Base-by-base conservation (phyloP, 257 asterid genomes). In the Scutellaria minor region DNA sequence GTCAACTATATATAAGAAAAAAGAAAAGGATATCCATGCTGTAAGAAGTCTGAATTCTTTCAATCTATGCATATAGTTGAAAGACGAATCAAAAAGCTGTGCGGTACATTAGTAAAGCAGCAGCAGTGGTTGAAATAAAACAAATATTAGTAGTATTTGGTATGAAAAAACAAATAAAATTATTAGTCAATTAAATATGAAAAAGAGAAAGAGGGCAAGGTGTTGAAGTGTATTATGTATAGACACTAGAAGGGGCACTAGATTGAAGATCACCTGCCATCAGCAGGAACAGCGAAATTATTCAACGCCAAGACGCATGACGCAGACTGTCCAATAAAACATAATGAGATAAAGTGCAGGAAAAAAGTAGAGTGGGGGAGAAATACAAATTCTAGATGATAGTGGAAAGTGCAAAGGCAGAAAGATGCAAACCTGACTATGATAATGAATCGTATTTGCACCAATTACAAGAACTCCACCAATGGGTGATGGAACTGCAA, bases 401-500 rank as follows among this genome's bases (percentile, higher is more conserved):
- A 48, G 51, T 22, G 20, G 67, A 67, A 70, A 72, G 24, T 58
- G 63, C 62, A 64, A 74, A 45, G 37, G 51, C 40, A 61, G 66
- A 57, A 75, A 47, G 61, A 9, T 45, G 72, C 82, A 77, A 74
- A 93, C 98, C 99, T 94, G 99, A 83, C 97, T 91, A 72, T 91
- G 97, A 84, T 94, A 94, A 82, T 94, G 99, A 77, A 94, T 85
- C 11, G 93, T 86, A 84, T 94, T 94, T 57, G 97, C 96, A 84
- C 96, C 87, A 83, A 94, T 82, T 73, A 88, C 93, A 70, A 94
- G 93, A 63, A 94, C 99, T 69, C 99, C 99, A 54, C 98, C 99
- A 79, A 94, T 87, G 73, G 98, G 99, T 50, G 99, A 85, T 72
- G 99, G 99, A 75, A 94, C 99, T 44, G 98, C 99, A 83, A 91